A percentile compares a stretch with the other conserved stretches of the same genome.
Evolutionary conservation across 108 stramenopile species (phyloP).

Genomic region (Pseudonitzschia pungens): DNA sequence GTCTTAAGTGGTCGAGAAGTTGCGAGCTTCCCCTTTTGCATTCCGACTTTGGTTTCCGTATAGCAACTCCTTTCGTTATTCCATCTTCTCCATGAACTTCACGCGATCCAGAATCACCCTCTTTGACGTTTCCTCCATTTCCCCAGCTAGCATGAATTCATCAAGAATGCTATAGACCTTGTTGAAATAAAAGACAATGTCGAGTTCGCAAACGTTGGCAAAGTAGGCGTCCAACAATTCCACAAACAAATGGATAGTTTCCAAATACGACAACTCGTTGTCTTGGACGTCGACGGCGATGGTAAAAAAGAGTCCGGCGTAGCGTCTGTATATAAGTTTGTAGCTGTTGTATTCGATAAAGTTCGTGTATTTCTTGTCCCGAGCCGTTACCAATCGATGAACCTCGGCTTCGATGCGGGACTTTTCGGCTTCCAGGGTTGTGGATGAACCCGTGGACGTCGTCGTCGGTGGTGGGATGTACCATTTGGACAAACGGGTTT

Average conservation of each 20-base stretch:
- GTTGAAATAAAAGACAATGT: conserved; percentile 99
- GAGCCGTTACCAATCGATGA: conserved; percentile 92
- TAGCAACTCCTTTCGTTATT: conserved; percentile 37
- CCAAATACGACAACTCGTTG: conserved; percentile 97
- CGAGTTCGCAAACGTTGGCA: conserved; percentile 98
- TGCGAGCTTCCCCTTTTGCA: not conserved
- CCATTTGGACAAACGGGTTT: conserved; percentile 99
- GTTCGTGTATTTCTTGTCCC: conserved; percentile 98
- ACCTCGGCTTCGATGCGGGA: conserved; percentile 95
- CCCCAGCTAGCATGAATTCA: conserved; percentile 99
- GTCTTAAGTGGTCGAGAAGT: no score
- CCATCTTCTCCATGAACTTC: conserved; percentile 89
- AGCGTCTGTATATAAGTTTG: conserved; percentile 99
- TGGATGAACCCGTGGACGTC: conserved; percentile 25
- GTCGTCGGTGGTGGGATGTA: conserved; percentile 76
- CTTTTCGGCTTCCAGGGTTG: conserved; percentile 86
- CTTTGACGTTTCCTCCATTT: conserved; percentile 93
- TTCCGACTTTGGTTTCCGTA: not conserved
- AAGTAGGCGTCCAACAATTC: conserved; percentile 99
- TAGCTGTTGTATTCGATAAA: conserved; percentile 99
- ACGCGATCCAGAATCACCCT: conserved; percentile 90
- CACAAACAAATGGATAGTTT: conserved; percentile 99
- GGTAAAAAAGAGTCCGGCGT: conserved; percentile 98
- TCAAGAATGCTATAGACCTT: conserved; percentile 97
- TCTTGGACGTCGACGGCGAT: conserved; percentile 98